phyloP scores from a whole-genome alignment of 2,329 filamentous ascomycete genomes.

The Dothistroma septosporum region DNA sequence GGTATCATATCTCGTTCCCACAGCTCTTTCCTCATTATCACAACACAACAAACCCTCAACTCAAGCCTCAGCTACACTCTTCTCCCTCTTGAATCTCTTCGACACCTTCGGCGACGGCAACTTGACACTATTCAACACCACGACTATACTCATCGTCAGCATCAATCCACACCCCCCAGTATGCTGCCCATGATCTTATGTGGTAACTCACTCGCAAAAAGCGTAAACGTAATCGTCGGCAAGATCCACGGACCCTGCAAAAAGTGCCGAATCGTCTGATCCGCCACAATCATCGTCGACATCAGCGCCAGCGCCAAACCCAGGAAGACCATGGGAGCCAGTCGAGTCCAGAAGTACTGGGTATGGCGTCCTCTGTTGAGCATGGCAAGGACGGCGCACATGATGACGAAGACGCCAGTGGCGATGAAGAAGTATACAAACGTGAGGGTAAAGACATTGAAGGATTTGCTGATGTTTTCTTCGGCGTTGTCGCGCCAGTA shows the following conservation, averaged over 20 bases:
- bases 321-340: constrained; percentile 16
- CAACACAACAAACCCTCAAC: background rate
- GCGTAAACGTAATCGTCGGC: constrained; percentile 14
- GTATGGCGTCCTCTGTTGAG: constrained; percentile 24
- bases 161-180: background rate
- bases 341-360: constrained; percentile 24
- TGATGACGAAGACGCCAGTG: constrained; percentile 28
- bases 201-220: background rate
- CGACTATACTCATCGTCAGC: background rate
- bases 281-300: constrained; percentile 6
- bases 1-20: too few relatives aligned
- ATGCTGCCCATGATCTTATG: too few relatives aligned
- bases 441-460: constrained; percentile 26
- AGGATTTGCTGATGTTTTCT: constrained; percentile 6
- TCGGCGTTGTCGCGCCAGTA: constrained; percentile 3
- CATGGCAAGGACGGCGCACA: constrained; percentile 29
- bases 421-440: constrained; percentile 29
- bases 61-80: background rate
- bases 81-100: background rate
- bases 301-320: constrained; percentile 11
- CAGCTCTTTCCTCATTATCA: too few relatives aligned
- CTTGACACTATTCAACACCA: background rate
- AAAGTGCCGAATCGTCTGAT: background rate
- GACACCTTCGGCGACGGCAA: background rate
- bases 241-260: constrained; percentile 12